A percentile compares a stretch with the other conserved stretches of the same genome.
Conservation (phyloP, 2,329 filamentous ascomycete genomes). For the Fusarium decemcellulare region DNA sequence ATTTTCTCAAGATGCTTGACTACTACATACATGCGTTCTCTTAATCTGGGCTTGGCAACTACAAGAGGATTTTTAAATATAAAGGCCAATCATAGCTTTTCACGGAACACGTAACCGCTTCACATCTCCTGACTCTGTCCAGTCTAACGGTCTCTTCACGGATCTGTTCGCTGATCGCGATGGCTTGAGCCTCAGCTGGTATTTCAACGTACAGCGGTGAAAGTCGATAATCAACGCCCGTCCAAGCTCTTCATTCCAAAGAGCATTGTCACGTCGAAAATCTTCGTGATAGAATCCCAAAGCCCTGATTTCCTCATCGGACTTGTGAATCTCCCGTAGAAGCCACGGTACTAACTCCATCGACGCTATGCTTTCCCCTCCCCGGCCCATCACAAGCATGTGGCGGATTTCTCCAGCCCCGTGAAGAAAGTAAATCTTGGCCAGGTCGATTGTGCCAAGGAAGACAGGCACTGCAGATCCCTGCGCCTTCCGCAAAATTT, state of each 20-base stretch:
- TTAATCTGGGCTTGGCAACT: no score
- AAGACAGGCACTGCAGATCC: conserved; percentile 38
- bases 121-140: no score
- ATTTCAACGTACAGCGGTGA: conserved; percentile 3
- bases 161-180: no score
- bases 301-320: conserved; percentile 22
- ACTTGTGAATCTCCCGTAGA: conserved; percentile 16
- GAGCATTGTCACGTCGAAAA: conserved; percentile 34
- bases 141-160: no score
- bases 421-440: conserved; percentile 29
- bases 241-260: conserved; percentile 40
- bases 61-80: no score
- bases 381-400: conserved; percentile 48
- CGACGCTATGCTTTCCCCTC: conserved; percentile 21
- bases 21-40: no score
- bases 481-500: conserved; percentile 36
- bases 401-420: conserved; percentile 27
- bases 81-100: no score
- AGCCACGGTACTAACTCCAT: neutral
- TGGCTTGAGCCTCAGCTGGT: no score
- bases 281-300: conserved; percentile 38
- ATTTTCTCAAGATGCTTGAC: no score
- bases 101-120: no score
- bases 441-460: conserved; percentile 29
- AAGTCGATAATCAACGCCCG: conserved; percentile 43